Evolutionary conservation across 805 yeast genomes (phyloP).

Genomic region (Saturnispora sanitii): DNA sequence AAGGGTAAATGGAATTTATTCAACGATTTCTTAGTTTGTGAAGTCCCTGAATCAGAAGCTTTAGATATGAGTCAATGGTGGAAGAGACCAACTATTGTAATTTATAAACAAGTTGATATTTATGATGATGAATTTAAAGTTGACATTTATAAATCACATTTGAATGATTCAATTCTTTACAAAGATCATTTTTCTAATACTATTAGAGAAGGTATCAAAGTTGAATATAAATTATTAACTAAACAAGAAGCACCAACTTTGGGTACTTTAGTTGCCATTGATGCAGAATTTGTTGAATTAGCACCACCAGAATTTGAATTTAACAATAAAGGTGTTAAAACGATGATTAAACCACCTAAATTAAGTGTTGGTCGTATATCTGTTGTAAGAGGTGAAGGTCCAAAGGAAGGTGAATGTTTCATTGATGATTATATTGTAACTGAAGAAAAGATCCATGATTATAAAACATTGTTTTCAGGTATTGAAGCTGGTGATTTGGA

Average conservation of each 20-base stretch:
- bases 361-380: slow-evolving; percentile 83
- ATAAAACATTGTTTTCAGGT: slow-evolving; percentile 88
- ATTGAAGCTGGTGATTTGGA: slow-evolving; percentile 86
- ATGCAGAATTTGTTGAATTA: slow-evolving; percentile 89
- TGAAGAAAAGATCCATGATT: slow-evolving; percentile 63
- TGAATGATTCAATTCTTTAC: slow-evolving; percentile 59
- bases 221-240: slow-evolving; percentile 63
- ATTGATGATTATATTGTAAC: slow-evolving; percentile 89
- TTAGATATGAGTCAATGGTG: slow-evolving; percentile 62
- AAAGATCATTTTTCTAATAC: slow-evolving; percentile 67
- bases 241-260: slow-evolving; percentile 59
- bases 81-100: slow-evolving; percentile 71
- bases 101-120: slow-evolving; percentile 48
- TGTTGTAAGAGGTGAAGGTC: slow-evolving; percentile 67
- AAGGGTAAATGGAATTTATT: slow-evolving; percentile 62
- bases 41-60: slow-evolving; percentile 68
- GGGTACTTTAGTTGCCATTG: slow-evolving; percentile 81
- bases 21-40: slow-evolving; percentile 82
- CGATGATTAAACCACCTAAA: slow-evolving; percentile 62
- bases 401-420: slow-evolving; percentile 61
- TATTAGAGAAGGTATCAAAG: slow-evolving; percentile 44
- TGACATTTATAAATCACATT: slow-evolving; percentile 39
- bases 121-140: slow-evolving; percentile 31
- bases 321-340: slow-evolving; percentile 58
- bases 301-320: slow-evolving; percentile 74